phyloP scores from a whole-genome alignment of 345 rosid species.

The Rhizophora apiculata region DNA sequence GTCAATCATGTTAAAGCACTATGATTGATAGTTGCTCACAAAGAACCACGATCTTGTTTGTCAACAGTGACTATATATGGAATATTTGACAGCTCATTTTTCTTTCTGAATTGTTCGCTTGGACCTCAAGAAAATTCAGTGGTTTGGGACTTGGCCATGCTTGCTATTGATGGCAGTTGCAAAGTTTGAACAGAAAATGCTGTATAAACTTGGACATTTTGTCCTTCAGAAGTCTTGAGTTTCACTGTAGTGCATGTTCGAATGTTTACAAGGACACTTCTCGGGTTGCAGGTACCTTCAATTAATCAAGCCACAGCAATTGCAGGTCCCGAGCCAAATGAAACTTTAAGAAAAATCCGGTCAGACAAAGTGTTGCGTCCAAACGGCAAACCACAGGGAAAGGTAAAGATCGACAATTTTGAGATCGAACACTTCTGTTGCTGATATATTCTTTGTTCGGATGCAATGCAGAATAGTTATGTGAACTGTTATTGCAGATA shows the following conservation, averaged over 20 bases:
- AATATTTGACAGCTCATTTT: background rate
- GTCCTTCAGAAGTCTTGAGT: background rate
- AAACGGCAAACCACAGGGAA: conserved; percentile 56
- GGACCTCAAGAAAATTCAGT: background rate
- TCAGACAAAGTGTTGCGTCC: conserved; percentile 72
- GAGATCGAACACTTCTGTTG: too few relatives aligned
- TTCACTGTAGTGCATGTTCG: background rate
- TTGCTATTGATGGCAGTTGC: background rate
- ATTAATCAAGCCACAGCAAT: conserved; percentile 65
- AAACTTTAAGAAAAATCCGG: conserved; percentile 54
- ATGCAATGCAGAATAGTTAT: background rate
- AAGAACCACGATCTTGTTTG: too few relatives aligned
- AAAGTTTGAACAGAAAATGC: background rate
- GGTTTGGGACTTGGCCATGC: background rate
- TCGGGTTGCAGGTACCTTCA: conserved; percentile 51
- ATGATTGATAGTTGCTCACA: background rate
- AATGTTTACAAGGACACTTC: background rate
- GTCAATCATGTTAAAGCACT: background rate
- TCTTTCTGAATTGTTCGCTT: background rate
- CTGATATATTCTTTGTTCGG: background rate
- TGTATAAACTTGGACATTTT: background rate
- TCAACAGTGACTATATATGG: too few relatives aligned
- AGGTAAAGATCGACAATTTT: conserved; percentile 38
- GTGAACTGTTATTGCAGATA: conserved; percentile 38
- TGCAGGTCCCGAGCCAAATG: conserved; percentile 61